Conservation (phyloP, 352 stramenopile species). For the Phytophthora sojae region DNA sequence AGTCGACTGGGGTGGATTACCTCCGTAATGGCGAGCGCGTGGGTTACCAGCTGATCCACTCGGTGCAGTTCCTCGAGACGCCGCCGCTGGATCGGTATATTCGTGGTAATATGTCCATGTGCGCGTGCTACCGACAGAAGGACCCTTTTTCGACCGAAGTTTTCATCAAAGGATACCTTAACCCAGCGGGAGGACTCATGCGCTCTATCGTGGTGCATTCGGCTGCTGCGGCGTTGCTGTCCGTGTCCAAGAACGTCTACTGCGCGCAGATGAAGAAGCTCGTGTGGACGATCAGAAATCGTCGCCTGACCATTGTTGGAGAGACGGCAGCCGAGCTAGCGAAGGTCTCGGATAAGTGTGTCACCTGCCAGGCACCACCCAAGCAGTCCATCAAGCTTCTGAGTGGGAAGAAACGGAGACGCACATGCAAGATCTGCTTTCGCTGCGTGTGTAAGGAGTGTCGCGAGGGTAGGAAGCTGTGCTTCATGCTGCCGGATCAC, state of each 20-base stretch:
- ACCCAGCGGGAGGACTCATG: slow-evolving; percentile 43
- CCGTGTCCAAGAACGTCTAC: slow-evolving; percentile 43
- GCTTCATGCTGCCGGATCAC: slow-evolving; percentile 35
- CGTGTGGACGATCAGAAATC: slow-evolving; percentile 54
- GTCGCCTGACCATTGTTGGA: slow-evolving; percentile 8
- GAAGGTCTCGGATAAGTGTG: slow-evolving; percentile 23
- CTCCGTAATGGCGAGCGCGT: slow-evolving; percentile 56
- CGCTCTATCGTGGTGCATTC: slow-evolving; percentile 46
- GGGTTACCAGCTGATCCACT: slow-evolving; percentile 64
- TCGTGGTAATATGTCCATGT: slow-evolving; percentile 62
- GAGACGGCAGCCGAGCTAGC: slow-evolving; percentile 7
- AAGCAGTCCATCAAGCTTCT: slow-evolving; percentile 13
- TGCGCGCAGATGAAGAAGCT: slow-evolving; percentile 74
- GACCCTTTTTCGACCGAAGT: slow-evolving; percentile 50
- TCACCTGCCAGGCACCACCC: slow-evolving; percentile 18
- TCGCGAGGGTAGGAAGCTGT: slow-evolving; percentile 43
- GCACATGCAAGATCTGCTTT: slow-evolving; percentile 46
- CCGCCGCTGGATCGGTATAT: slow-evolving; percentile 38
- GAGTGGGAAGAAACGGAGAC: slow-evolving; percentile 25
- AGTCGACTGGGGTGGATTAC: slow-evolving; percentile 50
- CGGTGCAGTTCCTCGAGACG: slow-evolving; percentile 54
- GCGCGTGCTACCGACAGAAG: slow-evolving; percentile 56
- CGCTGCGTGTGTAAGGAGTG: slow-evolving; percentile 49
- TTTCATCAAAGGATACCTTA: slow-evolving; percentile 52
- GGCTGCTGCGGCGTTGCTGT: slow-evolving; percentile 40